phyloP scores from a whole-genome alignment of 2,329 filamentous ascomycete genomes.

The Pseudogymnoascus verrucosus region DNA sequence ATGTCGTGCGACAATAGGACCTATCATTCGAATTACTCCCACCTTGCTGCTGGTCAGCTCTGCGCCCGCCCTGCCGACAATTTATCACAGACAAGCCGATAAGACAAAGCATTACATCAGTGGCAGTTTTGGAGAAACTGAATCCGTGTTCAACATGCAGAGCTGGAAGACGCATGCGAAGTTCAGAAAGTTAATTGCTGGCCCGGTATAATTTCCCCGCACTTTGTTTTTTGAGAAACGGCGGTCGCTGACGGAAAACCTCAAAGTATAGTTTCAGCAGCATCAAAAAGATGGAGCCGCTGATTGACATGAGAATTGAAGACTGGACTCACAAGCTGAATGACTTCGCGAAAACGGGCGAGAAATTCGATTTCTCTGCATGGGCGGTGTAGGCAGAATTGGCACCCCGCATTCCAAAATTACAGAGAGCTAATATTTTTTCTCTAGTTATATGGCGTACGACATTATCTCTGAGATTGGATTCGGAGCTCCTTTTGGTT shows the following conservation, averaged over 20 bases:
- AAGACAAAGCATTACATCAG: constrained; percentile 53
- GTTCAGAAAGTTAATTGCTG: constrained; percentile 46
- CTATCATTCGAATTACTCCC: constrained; percentile 44
- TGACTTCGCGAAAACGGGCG: constrained; percentile 36
- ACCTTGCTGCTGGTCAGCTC: constrained; percentile 46
- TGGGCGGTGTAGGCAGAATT: constrained; percentile 39
- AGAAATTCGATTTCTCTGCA: constrained; percentile 45
- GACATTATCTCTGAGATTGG: constrained; percentile 49
- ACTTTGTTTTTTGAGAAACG: background rate
- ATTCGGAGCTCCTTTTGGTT: constrained; percentile 49
- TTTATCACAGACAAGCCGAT: constrained; percentile 47
- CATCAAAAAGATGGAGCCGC: constrained; percentile 50
- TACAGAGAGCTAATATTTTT: background rate
- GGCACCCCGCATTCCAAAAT: background rate
- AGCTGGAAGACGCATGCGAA: constrained; percentile 41
- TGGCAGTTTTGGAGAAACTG: constrained; percentile 46
- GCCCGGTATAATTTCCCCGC: constrained; percentile 28
- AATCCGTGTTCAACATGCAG: constrained; percentile 51
- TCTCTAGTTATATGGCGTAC: constrained; percentile 42
- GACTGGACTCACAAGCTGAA: constrained; percentile 44
- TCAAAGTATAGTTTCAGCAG: constrained; percentile 43
- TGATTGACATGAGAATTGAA: constrained; percentile 43
- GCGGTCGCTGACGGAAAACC: constrained; percentile 13
- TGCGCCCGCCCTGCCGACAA: constrained; percentile 44
- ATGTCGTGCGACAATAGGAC: constrained; percentile 30